These are phyloP conservation scores for Diaporthe sp. DNA, from an alignment of 2,329 filamentous ascomycete species.

Conservation along the genomic window DNA sequence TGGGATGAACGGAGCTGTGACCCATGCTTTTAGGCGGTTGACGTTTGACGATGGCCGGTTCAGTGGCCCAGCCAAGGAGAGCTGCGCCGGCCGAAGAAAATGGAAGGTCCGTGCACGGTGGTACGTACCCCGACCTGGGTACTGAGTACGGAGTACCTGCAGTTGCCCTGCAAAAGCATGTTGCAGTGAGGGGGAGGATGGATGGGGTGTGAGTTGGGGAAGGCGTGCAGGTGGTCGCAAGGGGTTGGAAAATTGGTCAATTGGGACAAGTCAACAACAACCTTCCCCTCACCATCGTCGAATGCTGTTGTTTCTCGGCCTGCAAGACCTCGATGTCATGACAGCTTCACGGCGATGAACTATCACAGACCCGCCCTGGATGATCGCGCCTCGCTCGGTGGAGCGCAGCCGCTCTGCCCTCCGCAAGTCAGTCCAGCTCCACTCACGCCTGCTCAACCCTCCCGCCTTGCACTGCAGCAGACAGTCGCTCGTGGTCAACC, in stretches of 20 bases:
- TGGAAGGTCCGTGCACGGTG: background rate
- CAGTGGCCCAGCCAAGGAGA: background rate
- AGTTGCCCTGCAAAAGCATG: constrained; percentile 10
- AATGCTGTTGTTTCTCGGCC: background rate
- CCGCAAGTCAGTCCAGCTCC: constrained; percentile 17
- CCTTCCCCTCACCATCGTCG: background rate
- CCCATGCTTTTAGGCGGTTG: constrained; percentile 14
- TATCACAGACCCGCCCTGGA: constrained; percentile 30
- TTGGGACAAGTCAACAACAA: background rate
- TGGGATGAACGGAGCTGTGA: constrained; percentile 7
- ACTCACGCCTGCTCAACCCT: background rate
- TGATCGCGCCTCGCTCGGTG: constrained; percentile 32
- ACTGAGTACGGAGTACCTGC: background rate
- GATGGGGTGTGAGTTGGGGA: background rate
- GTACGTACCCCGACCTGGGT: background rate
- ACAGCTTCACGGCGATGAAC: constrained; percentile 24
- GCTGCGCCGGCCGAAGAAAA: constrained; percentile 1
- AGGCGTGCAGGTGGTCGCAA: background rate
- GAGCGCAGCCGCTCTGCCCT: constrained; percentile 25
- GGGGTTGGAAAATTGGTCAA: background rate
- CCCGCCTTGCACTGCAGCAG: no score
- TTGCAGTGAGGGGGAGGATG: constrained; percentile 20
- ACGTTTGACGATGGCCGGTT: background rate
- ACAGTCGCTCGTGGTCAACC: background rate
- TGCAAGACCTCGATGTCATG: background rate